phyloP scores from a whole-genome alignment of 2,329 filamentous ascomycete species.

The Dryadomyces quercus-mongolicae region DNA sequence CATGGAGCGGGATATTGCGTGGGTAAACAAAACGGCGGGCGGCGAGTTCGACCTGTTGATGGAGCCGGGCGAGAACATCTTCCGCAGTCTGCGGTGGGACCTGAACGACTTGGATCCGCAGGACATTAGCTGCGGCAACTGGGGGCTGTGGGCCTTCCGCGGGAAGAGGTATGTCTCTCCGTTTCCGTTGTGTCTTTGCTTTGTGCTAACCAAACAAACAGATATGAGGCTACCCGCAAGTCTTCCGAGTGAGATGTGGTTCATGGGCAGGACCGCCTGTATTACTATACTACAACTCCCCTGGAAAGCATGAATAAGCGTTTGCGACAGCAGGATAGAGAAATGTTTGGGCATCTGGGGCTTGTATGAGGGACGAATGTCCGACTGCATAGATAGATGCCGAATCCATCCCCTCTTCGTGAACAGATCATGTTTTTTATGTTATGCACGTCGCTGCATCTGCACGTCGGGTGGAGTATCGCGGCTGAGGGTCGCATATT shows the following conservation, averaged over 20 bases:
- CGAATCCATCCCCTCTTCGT: constrained; percentile 9
- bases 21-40: constrained; percentile 72
- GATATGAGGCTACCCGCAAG: constrained; percentile 13
- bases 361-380: neutral
- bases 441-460: too few relatives aligned
- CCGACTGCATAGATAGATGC: neutral
- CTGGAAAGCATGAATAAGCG: neutral
- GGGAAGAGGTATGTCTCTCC: constrained; percentile 64
- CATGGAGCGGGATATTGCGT: constrained; percentile 84
- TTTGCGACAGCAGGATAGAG: neutral
- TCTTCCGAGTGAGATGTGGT: neutral
- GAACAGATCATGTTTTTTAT: too few relatives aligned
- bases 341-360: neutral
- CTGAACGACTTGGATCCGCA: constrained; percentile 90
- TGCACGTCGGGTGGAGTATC: neutral
- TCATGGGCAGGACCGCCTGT: too few relatives aligned
- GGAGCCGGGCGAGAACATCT: constrained; percentile 85
- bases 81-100: constrained; percentile 92
- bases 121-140: constrained; percentile 91
- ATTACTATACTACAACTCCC: neutral
- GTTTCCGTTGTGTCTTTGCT: neutral
- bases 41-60: constrained; percentile 90
- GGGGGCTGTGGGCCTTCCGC: constrained; percentile 93
- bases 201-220: neutral
- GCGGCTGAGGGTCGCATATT: constrained; percentile 7